Evolutionary conservation across 306 rosid species (phyloP).

Genomic region (Begonia fuchsioides): DNA sequence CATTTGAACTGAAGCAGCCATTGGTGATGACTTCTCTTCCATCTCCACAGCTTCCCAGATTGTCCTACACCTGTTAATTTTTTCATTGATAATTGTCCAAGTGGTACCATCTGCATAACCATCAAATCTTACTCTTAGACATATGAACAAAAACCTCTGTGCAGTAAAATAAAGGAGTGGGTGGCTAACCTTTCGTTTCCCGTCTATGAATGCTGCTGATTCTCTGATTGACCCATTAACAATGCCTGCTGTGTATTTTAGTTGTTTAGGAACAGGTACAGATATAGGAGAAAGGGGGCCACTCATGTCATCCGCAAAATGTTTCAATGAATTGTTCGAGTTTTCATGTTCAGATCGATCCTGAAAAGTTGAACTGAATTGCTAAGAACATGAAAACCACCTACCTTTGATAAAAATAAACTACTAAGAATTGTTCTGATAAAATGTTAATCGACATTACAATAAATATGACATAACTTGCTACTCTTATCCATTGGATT

Average conservation of each 20-base stretch:
- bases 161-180: slow-evolving; percentile 9
- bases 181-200: slow-evolving; percentile 53
- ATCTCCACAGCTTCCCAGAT: slow-evolving; percentile 88
- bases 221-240: slow-evolving; percentile 57
- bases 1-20: slow-evolving; percentile 94
- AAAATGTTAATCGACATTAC: not conserved
- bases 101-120: slow-evolving; percentile 71
- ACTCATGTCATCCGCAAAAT: slow-evolving; percentile 47
- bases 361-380: slow-evolving; percentile 13
- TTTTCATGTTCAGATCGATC: slow-evolving; percentile 35
- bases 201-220: slow-evolving; percentile 60
- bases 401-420: not conserved
- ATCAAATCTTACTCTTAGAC: slow-evolving; percentile 17
- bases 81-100: slow-evolving; percentile 68
- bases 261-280: slow-evolving; percentile 75
- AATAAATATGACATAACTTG: no score
- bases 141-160: slow-evolving; percentile 10
- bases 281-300: slow-evolving; percentile 62
- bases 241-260: slow-evolving; percentile 79
- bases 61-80: slow-evolving; percentile 74
- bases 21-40: slow-evolving; percentile 99
- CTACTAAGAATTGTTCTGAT: not conserved
- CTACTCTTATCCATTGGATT: not conserved
- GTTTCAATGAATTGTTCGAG: slow-evolving; percentile 53
- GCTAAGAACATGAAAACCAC: not conserved